Conservation (phyloP, 139 green algal species). For the Helicosporidium sp. region DNA sequence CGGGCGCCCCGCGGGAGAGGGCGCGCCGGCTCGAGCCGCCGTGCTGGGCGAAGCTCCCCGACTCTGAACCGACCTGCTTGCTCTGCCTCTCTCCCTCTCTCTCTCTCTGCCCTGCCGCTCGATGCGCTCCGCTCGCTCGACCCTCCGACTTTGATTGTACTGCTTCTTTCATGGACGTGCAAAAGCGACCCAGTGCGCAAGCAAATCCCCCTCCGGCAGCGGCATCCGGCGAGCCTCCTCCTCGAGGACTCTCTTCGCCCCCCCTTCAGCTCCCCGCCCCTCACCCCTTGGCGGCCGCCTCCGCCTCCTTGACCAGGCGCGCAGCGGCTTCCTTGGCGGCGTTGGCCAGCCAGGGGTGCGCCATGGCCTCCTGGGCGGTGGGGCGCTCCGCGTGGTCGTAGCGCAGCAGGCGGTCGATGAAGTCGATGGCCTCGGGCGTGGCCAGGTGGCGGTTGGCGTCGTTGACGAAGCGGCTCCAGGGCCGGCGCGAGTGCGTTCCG, state of each 20-base stretch:
- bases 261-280: not conserved
- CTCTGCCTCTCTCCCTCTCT: too few relatives aligned
- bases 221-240: too few relatives aligned
- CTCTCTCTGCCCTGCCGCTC: too few relatives aligned
- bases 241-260: not conserved
- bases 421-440: constrained; percentile 76
- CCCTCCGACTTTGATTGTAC: too few relatives aligned
- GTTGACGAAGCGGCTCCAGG: constrained; percentile 87
- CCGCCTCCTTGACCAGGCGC: not conserved
- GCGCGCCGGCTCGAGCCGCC: too few relatives aligned
- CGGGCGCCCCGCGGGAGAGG: too few relatives aligned
- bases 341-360: constrained; percentile 89
- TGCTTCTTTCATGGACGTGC: too few relatives aligned
- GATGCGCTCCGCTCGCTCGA: too few relatives aligned
- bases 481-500: constrained; percentile 57
- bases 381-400: constrained; percentile 73
- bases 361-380: constrained; percentile 81
- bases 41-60: too few relatives aligned
- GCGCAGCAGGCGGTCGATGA: constrained; percentile 80
- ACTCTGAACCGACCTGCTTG: too few relatives aligned
- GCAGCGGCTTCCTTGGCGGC: not conserved
- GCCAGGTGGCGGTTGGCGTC: constrained; percentile 87
- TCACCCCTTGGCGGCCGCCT: not conserved
- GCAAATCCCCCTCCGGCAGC: too few relatives aligned
- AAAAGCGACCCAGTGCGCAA: too few relatives aligned